These are phyloP conservation scores for Carex myosuroides DNA, from an alignment of 176 grass and related monocot species.

Conservation along the genomic window DNA sequence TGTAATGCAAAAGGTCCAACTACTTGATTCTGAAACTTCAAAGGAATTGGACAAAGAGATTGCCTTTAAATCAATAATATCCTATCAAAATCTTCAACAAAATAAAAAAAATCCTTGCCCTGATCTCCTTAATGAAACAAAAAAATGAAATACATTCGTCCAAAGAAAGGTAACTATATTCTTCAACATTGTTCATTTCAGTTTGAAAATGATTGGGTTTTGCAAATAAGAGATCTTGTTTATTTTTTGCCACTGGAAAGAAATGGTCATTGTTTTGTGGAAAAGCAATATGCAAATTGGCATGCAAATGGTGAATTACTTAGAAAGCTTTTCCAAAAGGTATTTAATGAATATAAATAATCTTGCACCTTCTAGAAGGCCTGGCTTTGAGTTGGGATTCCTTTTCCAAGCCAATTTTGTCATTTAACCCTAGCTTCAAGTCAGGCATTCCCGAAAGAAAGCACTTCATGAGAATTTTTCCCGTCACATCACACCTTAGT, in stretches of 20 bases:
- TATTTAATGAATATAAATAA: neutral
- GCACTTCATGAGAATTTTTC: constrained; percentile 99
- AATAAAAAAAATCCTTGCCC: neutral
- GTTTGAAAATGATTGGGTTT: neutral
- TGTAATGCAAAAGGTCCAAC: neutral
- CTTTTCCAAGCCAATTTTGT: constrained; percentile 98
- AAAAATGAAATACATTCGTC: neutral
- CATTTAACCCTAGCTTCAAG: constrained; percentile 92
- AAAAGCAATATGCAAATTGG: constrained; percentile 5
- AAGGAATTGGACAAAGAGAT: neutral
- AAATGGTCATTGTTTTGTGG: neutral
- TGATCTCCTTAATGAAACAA: neutral
- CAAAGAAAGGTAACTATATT: neutral
- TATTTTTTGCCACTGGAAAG: neutral
- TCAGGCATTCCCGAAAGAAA: constrained; percentile 99
- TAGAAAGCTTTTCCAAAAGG: neutral
- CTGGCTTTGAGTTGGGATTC: constrained; percentile 95
- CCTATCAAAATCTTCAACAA: neutral
- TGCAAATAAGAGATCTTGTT: neutral
- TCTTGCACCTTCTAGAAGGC: constrained; percentile 71
- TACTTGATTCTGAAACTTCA: neutral
- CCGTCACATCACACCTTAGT: constrained; percentile 94
- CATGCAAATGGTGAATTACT: neutral
- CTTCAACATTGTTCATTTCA: neutral
- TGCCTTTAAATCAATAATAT: neutral